Conservation (phyloP, 805 yeast species). For the Pichia pseudocactophila region DNA sequence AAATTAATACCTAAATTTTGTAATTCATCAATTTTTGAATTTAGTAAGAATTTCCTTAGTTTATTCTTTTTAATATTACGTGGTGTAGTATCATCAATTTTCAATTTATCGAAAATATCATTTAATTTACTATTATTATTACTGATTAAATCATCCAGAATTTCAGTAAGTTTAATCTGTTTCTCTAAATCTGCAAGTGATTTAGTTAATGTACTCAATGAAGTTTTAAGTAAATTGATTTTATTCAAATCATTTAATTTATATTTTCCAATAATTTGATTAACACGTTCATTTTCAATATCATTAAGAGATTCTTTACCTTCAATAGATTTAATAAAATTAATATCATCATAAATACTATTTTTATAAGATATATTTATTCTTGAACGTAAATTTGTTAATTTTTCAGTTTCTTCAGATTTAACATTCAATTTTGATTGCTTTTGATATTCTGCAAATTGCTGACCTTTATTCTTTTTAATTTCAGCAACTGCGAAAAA, state of each 20-base stretch:
- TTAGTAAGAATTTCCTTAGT: constrained; percentile 46
- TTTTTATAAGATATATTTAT: constrained; percentile 15
- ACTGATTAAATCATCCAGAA: constrained; percentile 16
- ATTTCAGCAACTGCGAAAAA: constrained; percentile 89
- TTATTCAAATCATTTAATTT: constrained; percentile 12
- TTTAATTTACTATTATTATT: constrained; percentile 29
- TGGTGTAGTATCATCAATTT: constrained; percentile 34
- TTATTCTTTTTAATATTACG: constrained; percentile 60
- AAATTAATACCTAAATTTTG: constrained; percentile 18
- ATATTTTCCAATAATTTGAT: constrained; percentile 28
- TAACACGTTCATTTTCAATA: constrained; percentile 31
- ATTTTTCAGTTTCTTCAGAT: constrained; percentile 54
- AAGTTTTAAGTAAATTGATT: constrained; percentile 18
- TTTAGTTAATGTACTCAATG: constrained; percentile 17
- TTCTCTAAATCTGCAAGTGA: constrained; percentile 16
- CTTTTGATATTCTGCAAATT: constrained; percentile 69
- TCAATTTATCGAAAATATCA: constrained; percentile 28
- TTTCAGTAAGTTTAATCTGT: constrained; percentile 16
- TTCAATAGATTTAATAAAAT: constrained; percentile 17
- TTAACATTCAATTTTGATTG: constrained; percentile 62
- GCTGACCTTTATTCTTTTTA: constrained; percentile 81
- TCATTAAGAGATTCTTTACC: constrained; percentile 13
- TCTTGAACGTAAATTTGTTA: constrained; percentile 44
- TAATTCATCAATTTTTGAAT: constrained; percentile 22
- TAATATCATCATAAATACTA: constrained; percentile 20